A percentile compares a stretch with the other conserved stretches of the same genome.
Conservation (phyloP, 768 basidiomycete species). For the Amanita subjunquillea region DNA sequence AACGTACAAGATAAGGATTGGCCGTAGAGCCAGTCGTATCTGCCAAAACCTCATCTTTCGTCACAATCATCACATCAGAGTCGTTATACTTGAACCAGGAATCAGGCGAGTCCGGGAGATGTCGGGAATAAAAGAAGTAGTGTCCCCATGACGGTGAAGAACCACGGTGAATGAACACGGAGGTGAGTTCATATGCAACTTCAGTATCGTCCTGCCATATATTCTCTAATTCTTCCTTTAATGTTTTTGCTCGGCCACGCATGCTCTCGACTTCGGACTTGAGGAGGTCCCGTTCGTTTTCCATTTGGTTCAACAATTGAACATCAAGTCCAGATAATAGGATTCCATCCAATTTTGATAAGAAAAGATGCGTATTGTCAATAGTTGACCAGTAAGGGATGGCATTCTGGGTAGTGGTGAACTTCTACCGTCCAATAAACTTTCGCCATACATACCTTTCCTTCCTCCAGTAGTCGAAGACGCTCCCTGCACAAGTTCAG, state of each 20-base stretch:
- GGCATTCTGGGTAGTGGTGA: conserved; percentile 34
- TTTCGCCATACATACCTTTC: conserved; percentile 44
- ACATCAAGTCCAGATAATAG: conserved; percentile 46
- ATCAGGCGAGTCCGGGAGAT: conserved; percentile 71
- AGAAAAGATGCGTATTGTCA: conserved; percentile 43
- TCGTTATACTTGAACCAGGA: conserved; percentile 98
- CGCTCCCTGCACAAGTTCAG: conserved; percentile 58
- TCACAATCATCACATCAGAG: conserved; percentile 68
- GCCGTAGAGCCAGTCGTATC: conserved; percentile 87
- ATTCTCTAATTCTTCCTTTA: conserved; percentile 63
- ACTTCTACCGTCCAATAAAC: background rate
- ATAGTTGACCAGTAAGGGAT: conserved; percentile 50
- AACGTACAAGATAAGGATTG: conserved; percentile 79
- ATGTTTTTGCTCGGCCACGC: conserved; percentile 32
- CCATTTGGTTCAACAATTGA: conserved; percentile 42
- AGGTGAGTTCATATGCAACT: conserved; percentile 81
- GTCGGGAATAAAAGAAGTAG: conserved; percentile 92
- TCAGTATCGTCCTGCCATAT: conserved; percentile 62
- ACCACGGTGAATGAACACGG: conserved; percentile 93
- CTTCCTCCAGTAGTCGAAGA: conserved; percentile 54
- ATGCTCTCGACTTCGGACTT: conserved; percentile 47
- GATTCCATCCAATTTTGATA: conserved; percentile 35
- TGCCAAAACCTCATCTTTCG: conserved; percentile 74
- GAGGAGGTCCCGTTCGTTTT: conserved; percentile 41
- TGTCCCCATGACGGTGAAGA: conserved; percentile 82